Conservation (phyloP, 768 basidiomycete genomes). For the Xerocomus brunneocitrinus region DNA sequence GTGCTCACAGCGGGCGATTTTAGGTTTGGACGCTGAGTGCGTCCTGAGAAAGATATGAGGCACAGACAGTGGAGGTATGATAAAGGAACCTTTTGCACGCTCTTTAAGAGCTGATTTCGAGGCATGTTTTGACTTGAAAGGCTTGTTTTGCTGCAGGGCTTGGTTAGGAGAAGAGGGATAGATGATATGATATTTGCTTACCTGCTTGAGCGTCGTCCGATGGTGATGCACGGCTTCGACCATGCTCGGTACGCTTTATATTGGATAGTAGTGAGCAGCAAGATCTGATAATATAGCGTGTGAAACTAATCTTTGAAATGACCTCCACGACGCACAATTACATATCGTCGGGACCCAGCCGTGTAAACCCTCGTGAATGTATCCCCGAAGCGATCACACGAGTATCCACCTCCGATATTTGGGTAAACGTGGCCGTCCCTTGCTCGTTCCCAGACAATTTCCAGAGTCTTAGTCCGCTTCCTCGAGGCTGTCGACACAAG, state of each 20-base stretch:
- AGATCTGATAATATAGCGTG: background rate
- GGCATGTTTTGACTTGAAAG: constrained; percentile 88
- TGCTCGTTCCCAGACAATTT: background rate
- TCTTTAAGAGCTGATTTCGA: constrained; percentile 83
- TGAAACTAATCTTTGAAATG: background rate
- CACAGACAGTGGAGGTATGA: background rate
- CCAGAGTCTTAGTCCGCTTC: background rate
- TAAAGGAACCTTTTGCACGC: constrained; percentile 66
- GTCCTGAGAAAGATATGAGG: constrained; percentile 39
- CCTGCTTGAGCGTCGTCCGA: constrained; percentile 87
- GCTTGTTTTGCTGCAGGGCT: constrained; percentile 70
- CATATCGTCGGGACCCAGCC: too few relatives aligned
- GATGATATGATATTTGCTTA: constrained; percentile 24
- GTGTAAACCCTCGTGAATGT: background rate
- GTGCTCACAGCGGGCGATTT: constrained; percentile 49
- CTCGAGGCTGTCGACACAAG: background rate
- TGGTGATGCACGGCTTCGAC: constrained; percentile 47
- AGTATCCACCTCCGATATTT: constrained; percentile 1
- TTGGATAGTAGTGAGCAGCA: too few relatives aligned
- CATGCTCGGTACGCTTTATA: constrained; percentile 22
- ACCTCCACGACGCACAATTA: background rate
- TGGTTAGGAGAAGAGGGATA: background rate
- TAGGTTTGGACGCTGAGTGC: constrained; percentile 49
- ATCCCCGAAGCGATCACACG: constrained; percentile 5
- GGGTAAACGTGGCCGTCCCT: constrained; percentile 11